These are phyloP conservation scores for Drechslerella dactyloides DNA, from an alignment of 2,329 filamentous ascomycete species.

Conservation along the genomic window DNA sequence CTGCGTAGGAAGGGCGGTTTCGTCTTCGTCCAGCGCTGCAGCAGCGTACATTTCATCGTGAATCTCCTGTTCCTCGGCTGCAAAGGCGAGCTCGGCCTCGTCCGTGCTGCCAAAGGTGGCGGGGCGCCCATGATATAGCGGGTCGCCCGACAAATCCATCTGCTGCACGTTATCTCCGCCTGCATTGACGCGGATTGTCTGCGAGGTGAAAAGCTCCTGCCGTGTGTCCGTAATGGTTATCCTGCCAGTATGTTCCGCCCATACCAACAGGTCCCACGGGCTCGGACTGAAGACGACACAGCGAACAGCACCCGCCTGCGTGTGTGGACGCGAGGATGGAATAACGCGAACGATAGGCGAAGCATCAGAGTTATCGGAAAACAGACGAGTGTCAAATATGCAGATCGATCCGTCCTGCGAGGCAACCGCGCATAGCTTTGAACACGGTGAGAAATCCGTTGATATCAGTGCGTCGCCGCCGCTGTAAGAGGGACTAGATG, in stretches of 20 bases:
- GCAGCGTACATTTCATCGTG: constrained; percentile 50
- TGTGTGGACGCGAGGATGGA: constrained; percentile 74
- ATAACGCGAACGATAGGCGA: constrained; percentile 74
- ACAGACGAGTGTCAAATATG: constrained; percentile 67
- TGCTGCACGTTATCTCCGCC: constrained; percentile 60
- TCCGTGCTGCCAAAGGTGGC: constrained; percentile 47
- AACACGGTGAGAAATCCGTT: constrained; percentile 75
- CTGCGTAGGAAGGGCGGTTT: constrained; percentile 46
- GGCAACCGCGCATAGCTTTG: constrained; percentile 74
- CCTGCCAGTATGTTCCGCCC: constrained; percentile 85
- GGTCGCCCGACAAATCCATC: constrained; percentile 52
- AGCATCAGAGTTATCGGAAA: constrained; percentile 60
- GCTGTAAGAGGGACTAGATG: constrained; percentile 57
- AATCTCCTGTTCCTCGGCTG: constrained; percentile 44
- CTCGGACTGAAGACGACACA: constrained; percentile 92
- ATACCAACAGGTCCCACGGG: constrained; percentile 87
- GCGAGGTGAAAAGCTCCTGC: constrained; percentile 70
- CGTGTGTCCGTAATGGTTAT: constrained; percentile 77
- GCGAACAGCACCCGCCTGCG: constrained; percentile 78
- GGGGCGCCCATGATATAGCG: constrained; percentile 38
- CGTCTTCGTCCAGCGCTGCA: constrained; percentile 42
- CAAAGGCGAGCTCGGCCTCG: constrained; percentile 40
- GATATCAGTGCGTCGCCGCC: constrained; percentile 65
- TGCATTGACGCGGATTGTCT: constrained; percentile 70
- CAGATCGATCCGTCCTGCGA: constrained; percentile 82